Evolutionary conservation across 306 rosid species (phyloP), one percentile per base, ranked within the genome.

Genomic region (Ormosia emarginata): DNA sequence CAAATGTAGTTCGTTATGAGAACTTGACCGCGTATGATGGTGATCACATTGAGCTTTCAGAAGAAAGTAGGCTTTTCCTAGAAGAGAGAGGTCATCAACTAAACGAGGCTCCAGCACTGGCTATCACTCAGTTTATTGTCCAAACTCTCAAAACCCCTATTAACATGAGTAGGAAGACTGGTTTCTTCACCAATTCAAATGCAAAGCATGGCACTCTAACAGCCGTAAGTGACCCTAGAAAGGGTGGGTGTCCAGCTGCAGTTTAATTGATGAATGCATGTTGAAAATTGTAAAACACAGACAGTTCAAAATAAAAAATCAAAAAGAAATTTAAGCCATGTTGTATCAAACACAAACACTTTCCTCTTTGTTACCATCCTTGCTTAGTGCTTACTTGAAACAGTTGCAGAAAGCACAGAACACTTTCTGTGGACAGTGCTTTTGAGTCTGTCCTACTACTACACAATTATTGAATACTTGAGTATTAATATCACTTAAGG

Each of bases 161-260:
- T 0, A 67, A 67, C 13, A 76, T 73, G 72, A 85, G 88, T 8
- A 70, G 88, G 70, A 91, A 83, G 79, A 33, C 10, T 2, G 84
- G 88, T 52, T 75, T 83, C 63, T 36, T 66, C 53, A 34, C 43
- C 15, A 82, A 78, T 55, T 43, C 74, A 71, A 71, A 52, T 47
- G 40, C 67, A 12, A 66, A 82, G 49, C 84, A 74, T 47, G 98
- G 98, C 37, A 84, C 75, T 57, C 92, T 95, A 66, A 88, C 90
- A 0, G 99, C 91, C 10, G 98, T 95, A 0, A 85, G 99, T 79
- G 99, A 95, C 75, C 98, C 93, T 2, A 85, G 99, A 85, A 95
- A 93, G 81, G 90, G 93, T 49, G 98, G 99, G 33, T 69, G 10
- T 75, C 98, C 99, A 0, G 98, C 99, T 1, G 95, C 94, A 15